Conservation (phyloP, 1,284 basidiomycete genomes). For the Ceratobasidium papillatum region DNA sequence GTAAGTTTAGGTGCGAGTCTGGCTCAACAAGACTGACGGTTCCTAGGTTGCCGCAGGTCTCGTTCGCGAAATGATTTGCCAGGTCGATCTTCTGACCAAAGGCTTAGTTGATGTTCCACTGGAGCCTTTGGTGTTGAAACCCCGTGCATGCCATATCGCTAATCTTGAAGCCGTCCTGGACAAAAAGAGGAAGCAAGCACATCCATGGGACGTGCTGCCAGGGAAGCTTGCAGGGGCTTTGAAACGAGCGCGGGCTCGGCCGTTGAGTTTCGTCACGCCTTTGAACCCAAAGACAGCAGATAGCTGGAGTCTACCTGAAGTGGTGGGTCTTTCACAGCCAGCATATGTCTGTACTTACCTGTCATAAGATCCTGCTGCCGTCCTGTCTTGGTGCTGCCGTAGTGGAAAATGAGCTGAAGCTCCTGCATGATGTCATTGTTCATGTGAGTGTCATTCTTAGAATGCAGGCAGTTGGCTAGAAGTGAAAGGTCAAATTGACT, state of each 20-base stretch:
- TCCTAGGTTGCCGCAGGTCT: conserved; percentile 17
- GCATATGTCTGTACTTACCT: not conserved
- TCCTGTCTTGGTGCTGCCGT: not conserved
- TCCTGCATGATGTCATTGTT: not conserved
- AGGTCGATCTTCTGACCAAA: conserved; percentile 7
- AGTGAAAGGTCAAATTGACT: not conserved
- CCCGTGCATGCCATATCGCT: not conserved
- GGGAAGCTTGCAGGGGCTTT: not conserved
- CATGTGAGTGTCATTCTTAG: not conserved
- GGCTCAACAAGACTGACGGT: not conserved
- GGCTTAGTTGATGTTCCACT: not conserved
- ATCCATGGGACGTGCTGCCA: not conserved
- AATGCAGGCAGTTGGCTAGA: not conserved
- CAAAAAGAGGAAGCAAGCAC: not conserved
- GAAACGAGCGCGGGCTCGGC: not conserved
- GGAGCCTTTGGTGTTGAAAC: not conserved
- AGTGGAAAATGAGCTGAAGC: conserved; percentile 1
- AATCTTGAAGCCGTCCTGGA: not conserved
- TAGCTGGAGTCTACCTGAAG: not conserved
- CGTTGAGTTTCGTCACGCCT: not conserved
- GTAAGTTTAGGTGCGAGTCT: not conserved
- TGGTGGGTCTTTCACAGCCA: not conserved
- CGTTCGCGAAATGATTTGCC: conserved; percentile 1
- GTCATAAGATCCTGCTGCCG: not conserved
- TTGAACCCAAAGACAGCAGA: not conserved